Evolutionary conservation across 345 rosid genomes (phyloP), one percentile per base, ranked within the genome.

Genomic region (Eutrema yunnanense): DNA sequence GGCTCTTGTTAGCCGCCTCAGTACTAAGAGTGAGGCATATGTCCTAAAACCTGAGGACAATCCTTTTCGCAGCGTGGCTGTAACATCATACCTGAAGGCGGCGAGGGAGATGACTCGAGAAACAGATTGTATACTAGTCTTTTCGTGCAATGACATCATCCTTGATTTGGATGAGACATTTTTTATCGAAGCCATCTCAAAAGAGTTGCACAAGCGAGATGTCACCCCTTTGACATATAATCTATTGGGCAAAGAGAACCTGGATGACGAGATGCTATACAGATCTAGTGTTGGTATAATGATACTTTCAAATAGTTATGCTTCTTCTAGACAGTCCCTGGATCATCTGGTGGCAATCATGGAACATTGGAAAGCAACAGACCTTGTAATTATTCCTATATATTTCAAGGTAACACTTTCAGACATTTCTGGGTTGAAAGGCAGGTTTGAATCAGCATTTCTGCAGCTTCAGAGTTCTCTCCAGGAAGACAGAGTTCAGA

Each of bases 211-310:
- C 3, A 3, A 42, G 40, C 54, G 12, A 32, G 47, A 14, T 12
- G 47, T 74, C 19, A 58, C 56, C 2, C 73, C 73, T 50, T 67
- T 74, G 62, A 67, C 3, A 5, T 74, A 67, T 59, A 50, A 43
- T 74, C 48, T 67, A 12, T 13, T 0, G 0, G 40, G 37, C 0
- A 59, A 4, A 42, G 32, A 67, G 48, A 41, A 29, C 2, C 1
- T 59, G 5, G 54, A 60, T 0, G 1, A 0, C 3, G 16, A 49
- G 6, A 74, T 33, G 11, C 22, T 66, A 6, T 0, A 58, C 48
- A 67, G 62, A 42, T 59, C 47, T 52, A 40, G 68, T 26, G 78
- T 74, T 33, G 67, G 49, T 58, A 59, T 74, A 9, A 41, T 74
- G 67, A 2, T 67, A 19, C 22, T 74, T 58, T 74, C 73, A 32